Evolutionary conservation across 257 asterid species (phyloP), one percentile per base, ranked within the genome.

Genomic region (Nicotiana otophora): DNA sequence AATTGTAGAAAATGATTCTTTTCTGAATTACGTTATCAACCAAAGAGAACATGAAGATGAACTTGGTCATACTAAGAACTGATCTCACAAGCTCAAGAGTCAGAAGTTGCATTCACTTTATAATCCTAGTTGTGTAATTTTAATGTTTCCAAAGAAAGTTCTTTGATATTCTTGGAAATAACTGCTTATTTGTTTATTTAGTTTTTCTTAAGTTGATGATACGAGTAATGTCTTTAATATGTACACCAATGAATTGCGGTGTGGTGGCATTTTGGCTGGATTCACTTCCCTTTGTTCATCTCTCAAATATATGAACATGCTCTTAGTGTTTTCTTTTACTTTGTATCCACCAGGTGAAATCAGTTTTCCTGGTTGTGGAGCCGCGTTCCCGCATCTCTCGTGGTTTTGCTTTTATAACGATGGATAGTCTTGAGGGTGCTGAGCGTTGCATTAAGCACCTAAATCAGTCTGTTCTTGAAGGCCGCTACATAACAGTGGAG

Each of bases 401-500:
- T 76, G 91, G 91, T 33, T 88, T 88, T 84, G 89, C 87, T 55
- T 88, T 88, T 78, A 68, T 88, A 42, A 88, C 91, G 7, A 88
- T 88, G 91, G 89, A 88, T 60, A 86, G 85, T 70, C 81, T 60
- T 70, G 89, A 88, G 82, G 91, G 84, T 83, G 89, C 91, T 1
- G 86, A 84, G 1, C 88, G 87, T 23, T 88, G 91, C 77, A 74
- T 88, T 33, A 84, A 86, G 86, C 79, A 88, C 83, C 91, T 88
- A 28, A 83, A 88, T n/a, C 91, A 85, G 23, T 86, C 91, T 70
- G 91, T 88, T 64, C 85, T 88, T 78, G 91, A 88, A 83, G 88
- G 88, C 33, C 85, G 91, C 61, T 57, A 84, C 77, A 88, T 95
- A 72, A 95, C 99, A n/a, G 98, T 95, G 76, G 98, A 95, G 92